These are phyloP conservation scores for Aspergillus hancockii DNA, from an alignment of 495 filamentous ascomycete species.

Conservation along the genomic window DNA sequence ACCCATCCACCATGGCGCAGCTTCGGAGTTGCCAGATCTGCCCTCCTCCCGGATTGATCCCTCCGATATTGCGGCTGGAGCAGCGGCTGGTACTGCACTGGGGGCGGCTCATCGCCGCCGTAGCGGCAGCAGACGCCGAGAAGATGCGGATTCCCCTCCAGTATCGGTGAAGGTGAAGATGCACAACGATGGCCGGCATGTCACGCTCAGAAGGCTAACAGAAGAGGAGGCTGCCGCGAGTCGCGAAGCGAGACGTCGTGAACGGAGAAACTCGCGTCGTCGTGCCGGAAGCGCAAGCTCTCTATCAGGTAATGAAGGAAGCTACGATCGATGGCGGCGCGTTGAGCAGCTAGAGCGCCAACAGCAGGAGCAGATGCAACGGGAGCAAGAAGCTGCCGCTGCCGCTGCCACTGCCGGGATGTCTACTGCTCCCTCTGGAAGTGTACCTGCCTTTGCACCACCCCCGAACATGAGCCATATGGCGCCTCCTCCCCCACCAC, in stretches of 20 bases:
- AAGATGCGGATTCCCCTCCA: conserved; percentile 56
- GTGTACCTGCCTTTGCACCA: conserved; percentile 32
- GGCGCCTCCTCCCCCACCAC: conserved; percentile 38
- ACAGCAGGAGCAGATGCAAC: conserved; percentile 50
- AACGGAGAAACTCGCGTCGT: conserved; percentile 42
- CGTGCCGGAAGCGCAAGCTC: conserved; percentile 48
- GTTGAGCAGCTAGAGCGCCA: conserved; percentile 52
- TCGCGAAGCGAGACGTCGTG: conserved; percentile 54
- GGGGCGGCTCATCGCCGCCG: conserved; percentile 39
- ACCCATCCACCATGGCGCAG: conserved; percentile 47
- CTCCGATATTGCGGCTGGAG: conserved; percentile 44
- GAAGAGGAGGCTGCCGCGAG: conserved; percentile 76
- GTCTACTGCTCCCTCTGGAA: conserved; percentile 30
- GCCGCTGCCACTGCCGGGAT: conserved; percentile 13
- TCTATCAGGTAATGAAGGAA: conserved; percentile 45
- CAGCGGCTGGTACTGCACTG: conserved; percentile 43
- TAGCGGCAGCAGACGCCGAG: conserved; percentile 33
- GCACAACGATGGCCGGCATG: conserved; percentile 75
- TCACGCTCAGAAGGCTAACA: conserved; percentile 77
- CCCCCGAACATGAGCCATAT: conserved; percentile 34
- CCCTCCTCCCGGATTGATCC: conserved; percentile 26
- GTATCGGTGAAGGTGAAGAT: conserved; percentile 80
- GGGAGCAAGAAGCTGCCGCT: conserved; percentile 42
- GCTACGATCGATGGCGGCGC: conserved; percentile 51
- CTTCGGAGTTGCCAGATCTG: conserved; percentile 56